Evolutionary conservation across 495 filamentous ascomycete species (phyloP), one percentile per base, ranked within the genome.

Genomic region (Neurospora sublineolata): DNA sequence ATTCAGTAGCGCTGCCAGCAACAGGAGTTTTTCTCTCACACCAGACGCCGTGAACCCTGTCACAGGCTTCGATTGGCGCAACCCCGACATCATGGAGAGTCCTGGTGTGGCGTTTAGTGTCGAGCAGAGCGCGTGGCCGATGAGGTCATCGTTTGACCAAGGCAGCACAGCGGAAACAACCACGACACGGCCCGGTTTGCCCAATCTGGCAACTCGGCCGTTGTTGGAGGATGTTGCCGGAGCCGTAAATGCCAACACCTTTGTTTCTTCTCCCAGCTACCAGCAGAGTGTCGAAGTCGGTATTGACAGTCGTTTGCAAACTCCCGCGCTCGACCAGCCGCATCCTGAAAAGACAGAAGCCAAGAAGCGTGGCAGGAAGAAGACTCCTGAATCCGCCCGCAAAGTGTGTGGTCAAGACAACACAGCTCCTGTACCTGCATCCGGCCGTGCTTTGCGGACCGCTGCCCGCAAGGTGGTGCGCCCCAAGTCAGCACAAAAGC

Each of bases 391-490:
- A 36, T 64, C 27, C 14, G 52, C 27, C 52, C 52, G 52, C 52
- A 33, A 33, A 36, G 52, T 64, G 52, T 64, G 52, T 64, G 27
- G 52, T 9, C 52, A 64, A 64, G 52, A 64, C 12, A 33, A 14
- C 23, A 27, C 52, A 30, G 9, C 12, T 30, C 52, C 27, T 18
- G 52, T 33, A 36, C 27, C 27, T 64, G 52, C 52, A 33, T 64
- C 52, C 11, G 23, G 37, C 30, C 60, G 38, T 8, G 40, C 64
- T 6, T 37, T 76, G 39, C 69, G 74, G 9, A 76, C 74, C 23
- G 74, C 74, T 27, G 40, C 74, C 16, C 72, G 74, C 33, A 71
- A 38, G 38, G 9, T 64, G 16, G 67, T 40, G 12, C 67, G 40
- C 8, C 14, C 37, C 10, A 37, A 64, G 40, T 11, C 58, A 3